Evolutionary conservation across 768 basidiomycete genomes (phyloP).

Genomic region (Tephrocybe sp.): DNA sequence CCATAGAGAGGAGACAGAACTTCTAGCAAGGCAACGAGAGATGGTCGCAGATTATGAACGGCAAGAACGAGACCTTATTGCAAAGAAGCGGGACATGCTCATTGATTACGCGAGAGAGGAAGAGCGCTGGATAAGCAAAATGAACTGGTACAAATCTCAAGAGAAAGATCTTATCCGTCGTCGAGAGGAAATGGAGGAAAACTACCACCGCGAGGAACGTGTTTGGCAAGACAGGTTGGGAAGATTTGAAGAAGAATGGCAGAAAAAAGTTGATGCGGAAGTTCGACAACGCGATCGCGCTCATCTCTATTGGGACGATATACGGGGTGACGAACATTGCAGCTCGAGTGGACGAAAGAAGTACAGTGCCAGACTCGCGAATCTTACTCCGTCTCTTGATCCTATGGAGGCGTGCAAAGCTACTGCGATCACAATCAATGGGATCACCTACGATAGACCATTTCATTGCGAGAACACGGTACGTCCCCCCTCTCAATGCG

Average conservation of each 20-base stretch:
- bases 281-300: conserved; percentile 9
- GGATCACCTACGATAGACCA: conserved; percentile 13
- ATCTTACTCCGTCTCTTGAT: conserved; percentile 13
- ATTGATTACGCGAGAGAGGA: neutral
- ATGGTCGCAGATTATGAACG: neutral
- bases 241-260: conserved; percentile 5
- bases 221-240: neutral
- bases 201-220: neutral
- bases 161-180: neutral
- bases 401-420: conserved; percentile 18
- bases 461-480: conserved; percentile 15
- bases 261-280: conserved; percentile 9
- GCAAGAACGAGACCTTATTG: neutral
- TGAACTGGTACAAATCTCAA: neutral
- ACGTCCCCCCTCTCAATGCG: neutral
- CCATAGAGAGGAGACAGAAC: neutral
- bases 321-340: conserved; percentile 13
- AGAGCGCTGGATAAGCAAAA: neutral
- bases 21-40: neutral
- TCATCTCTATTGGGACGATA: conserved; percentile 17
- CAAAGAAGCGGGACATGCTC: neutral
- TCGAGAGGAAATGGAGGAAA: neutral
- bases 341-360: conserved; percentile 2
- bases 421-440: conserved; percentile 16
- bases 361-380: conserved; percentile 15